Conservation (phyloP, 1,284 basidiomycete species). For the Pascua guehoae region DNA sequence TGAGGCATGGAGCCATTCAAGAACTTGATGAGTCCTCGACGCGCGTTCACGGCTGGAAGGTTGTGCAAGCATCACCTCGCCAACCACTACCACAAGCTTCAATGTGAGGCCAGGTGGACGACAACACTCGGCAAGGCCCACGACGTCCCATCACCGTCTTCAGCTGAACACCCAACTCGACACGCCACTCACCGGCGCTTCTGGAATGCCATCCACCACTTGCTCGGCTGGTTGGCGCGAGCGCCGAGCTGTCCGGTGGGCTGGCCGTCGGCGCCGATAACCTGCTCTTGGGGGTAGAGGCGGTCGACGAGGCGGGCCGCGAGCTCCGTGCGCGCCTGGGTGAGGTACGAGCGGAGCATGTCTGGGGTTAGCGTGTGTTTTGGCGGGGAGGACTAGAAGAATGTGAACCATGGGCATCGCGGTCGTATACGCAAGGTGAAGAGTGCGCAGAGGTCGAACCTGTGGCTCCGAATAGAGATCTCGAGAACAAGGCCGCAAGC, state of each 20-base stretch:
- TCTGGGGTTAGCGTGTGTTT: conserved; percentile 25
- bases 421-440: not conserved
- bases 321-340: conserved; percentile 88
- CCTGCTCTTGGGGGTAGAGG: conserved; percentile 60
- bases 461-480: too few relatives aligned
- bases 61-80: too few relatives aligned
- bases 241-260: conserved; percentile 55
- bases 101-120: too few relatives aligned
- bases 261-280: conserved; percentile 47
- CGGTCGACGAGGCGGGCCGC: conserved; percentile 79
- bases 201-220: conserved; percentile 99
- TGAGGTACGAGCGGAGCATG: conserved; percentile 77
- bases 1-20: too few relatives aligned
- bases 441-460: not conserved
- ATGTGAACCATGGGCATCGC: not conserved
- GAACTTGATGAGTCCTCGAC: too few relatives aligned
- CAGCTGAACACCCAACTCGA: not conserved
- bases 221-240: conserved; percentile 69
- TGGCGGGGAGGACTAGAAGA: not conserved
- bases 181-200: conserved; percentile 59
- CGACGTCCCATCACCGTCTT: too few relatives aligned
- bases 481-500: too few relatives aligned
- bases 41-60: too few relatives aligned
- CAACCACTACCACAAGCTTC: too few relatives aligned
- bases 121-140: too few relatives aligned